Percentiles rank a stretch among this genome's conserved stretches.
Conservation (phyloP, 331 rosid species). For the Rosa hybrid region DNA sequence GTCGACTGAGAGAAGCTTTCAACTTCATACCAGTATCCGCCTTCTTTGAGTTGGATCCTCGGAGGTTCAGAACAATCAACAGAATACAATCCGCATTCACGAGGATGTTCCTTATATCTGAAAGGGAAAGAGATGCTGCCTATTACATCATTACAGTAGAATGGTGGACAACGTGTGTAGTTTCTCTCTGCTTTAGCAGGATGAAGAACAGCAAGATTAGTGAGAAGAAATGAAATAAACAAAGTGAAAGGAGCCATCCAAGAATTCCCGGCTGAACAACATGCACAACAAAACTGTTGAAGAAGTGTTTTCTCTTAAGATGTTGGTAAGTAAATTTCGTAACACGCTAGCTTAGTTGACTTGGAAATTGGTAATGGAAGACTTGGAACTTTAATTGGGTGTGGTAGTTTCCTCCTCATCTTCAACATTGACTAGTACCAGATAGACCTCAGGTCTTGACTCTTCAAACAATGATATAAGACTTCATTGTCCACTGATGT, state of each 20-base stretch:
- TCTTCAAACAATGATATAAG: background rate
- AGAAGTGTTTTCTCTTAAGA: too few species aligned
- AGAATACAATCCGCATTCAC: constrained; percentile 26
- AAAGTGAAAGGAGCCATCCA: background rate
- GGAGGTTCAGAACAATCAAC: background rate
- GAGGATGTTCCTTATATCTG: fast-evolving
- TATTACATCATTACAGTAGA: background rate
- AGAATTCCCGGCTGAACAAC: background rate
- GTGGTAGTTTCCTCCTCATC: too few species aligned
- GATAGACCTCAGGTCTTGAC: background rate
- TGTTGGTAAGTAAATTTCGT: too few species aligned
- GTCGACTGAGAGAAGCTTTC: fast-evolving
- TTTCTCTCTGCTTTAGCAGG: background rate
- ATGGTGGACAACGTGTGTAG: background rate
- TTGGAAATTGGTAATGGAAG: too few species aligned
- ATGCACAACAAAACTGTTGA: too few species aligned
- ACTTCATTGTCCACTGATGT: background rate
- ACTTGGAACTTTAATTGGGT: too few species aligned
- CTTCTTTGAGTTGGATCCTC: constrained; percentile 15
- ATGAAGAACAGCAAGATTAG: constrained; percentile 2
- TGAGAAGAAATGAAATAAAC: constrained; percentile 2
- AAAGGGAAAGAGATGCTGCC: constrained; percentile 11
- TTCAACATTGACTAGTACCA: too few species aligned
- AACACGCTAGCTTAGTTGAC: too few species aligned
- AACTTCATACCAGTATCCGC: constrained; percentile 21